These are phyloP conservation scores for Mallotus nudiflorus DNA, from an alignment of 345 rosid genomes.

Conservation along the genomic window DNA sequence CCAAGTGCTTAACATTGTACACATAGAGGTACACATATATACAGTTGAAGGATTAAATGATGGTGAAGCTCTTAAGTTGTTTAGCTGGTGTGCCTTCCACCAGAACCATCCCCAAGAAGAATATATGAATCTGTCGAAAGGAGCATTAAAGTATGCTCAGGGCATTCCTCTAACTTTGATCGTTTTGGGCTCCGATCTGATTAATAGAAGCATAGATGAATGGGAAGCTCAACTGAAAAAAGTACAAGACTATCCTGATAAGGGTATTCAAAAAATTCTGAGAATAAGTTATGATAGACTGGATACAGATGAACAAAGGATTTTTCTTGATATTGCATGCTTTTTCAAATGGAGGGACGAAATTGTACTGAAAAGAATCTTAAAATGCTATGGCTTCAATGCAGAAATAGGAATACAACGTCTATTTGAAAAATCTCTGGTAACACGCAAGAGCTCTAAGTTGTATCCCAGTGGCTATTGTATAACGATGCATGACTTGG, in stretches of 20 bases:
- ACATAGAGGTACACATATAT: too few relatives aligned
- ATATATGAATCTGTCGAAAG: not conserved
- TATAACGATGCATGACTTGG: slow-evolving; percentile 1
- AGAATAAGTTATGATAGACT: slow-evolving; percentile 1
- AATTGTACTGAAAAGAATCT: not conserved
- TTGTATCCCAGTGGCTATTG: too few relatives aligned
- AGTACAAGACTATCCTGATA: not conserved
- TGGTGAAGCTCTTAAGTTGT: not conserved
- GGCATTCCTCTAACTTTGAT: not conserved
- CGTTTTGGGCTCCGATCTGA: not conserved
- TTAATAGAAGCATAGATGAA: not conserved
- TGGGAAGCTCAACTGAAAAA: not conserved
- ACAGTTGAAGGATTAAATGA: not conserved
- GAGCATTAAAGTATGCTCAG: not conserved
- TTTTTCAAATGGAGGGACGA: not conserved
- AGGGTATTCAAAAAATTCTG: not conserved
- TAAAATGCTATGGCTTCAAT: not conserved
- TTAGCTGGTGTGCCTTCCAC: not conserved
- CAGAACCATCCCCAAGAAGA: not conserved
- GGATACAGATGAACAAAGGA: not conserved
- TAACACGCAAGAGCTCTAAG: not conserved
- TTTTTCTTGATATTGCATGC: slow-evolving; percentile 15
- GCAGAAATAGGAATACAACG: not conserved
- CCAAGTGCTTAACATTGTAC: not conserved
- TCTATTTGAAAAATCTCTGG: not conserved